Evolutionary conservation across 352 stramenopile species (phyloP), one percentile per base, ranked within the genome.

Genomic region (Phytophthora vignae): DNA sequence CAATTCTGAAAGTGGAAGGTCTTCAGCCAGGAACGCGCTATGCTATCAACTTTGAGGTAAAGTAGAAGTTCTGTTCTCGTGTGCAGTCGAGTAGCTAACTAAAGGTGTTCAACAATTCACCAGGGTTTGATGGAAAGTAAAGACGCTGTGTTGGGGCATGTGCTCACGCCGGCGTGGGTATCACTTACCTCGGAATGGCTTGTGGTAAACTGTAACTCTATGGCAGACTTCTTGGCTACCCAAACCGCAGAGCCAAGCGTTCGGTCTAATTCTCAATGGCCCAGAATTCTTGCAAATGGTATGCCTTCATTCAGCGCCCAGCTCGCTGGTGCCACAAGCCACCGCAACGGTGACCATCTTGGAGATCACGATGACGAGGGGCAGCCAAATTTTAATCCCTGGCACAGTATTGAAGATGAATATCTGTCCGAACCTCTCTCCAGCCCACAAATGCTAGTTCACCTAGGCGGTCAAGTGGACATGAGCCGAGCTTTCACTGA

Each of bases 401-500:
- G 86, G 86, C 79, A 90, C 55, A 67, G 78, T 52, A 78, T 90
- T 12, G 76, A 90, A 59, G 73, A 78, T 5, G 69, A 80, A 22
- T 77, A 76, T 11, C 56, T 92, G 11, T 92, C 84, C 2, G 76
- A 90, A 48, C 86, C 84, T n/a, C 69, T 93, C 40, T 62, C 53
- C 9, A 81, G 67, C 12, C 81, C 86, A 8, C 74, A 88, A 48
- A 55, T 93, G 6, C 52, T 86, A 9, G 46, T 91, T 36, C 86
- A 93, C 27, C 50, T 92, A 8, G 86, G 86, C 4, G 86, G 84
- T 1, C 84, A 93, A 83, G 73, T 91, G 0, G 73, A 90, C 60
- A 76, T 93, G 71, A 78, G 63, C 0, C 67, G 36, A 17, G 76
- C 77, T 0, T 90, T 93, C 19, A 58, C 72, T 0, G 59, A 86